Evolutionary conservation across 345 rosid genomes (phyloP).

Genomic region (Linum trigynum): DNA sequence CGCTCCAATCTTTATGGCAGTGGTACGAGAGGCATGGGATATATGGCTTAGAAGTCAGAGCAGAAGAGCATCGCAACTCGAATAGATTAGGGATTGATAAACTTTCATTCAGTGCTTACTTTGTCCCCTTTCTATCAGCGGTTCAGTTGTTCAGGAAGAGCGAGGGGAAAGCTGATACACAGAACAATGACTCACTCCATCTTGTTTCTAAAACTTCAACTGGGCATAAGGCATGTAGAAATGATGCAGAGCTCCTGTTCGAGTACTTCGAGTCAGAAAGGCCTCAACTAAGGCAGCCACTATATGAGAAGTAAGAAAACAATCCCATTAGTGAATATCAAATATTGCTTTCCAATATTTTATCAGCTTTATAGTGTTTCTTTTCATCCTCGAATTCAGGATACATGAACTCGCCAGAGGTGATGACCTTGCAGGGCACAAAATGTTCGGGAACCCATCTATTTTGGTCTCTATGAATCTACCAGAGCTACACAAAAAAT

Average conservation of each 20-base stretch:
- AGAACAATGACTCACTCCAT: neutral
- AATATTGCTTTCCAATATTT: neutral
- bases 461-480: constrained; percentile 27
- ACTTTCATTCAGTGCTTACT: constrained; percentile 39
- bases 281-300: constrained; percentile 44
- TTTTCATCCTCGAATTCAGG: constrained; percentile 22
- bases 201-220: neutral
- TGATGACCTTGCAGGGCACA: constrained; percentile 19
- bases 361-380: neutral
- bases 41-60: constrained; percentile 47
- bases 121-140: constrained; percentile 51
- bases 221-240: constrained; percentile 10
- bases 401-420: constrained; percentile 36
- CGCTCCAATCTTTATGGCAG: constrained; percentile 40
- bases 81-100: constrained; percentile 36
- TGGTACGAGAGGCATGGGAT: constrained; percentile 51
- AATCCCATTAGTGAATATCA: neutral
- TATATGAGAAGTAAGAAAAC: constrained; percentile 40
- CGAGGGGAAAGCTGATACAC: constrained; percentile 1
- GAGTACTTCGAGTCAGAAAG: constrained; percentile 50
- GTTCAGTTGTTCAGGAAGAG: constrained; percentile 37
- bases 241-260: constrained; percentile 36
- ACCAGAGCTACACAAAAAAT: constrained; percentile 39
- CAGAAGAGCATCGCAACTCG: constrained; percentile 31
- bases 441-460: constrained; percentile 38